Conservation (phyloP, 1,139 yeast genomes). For the Petasospora rhodanensis region DNA sequence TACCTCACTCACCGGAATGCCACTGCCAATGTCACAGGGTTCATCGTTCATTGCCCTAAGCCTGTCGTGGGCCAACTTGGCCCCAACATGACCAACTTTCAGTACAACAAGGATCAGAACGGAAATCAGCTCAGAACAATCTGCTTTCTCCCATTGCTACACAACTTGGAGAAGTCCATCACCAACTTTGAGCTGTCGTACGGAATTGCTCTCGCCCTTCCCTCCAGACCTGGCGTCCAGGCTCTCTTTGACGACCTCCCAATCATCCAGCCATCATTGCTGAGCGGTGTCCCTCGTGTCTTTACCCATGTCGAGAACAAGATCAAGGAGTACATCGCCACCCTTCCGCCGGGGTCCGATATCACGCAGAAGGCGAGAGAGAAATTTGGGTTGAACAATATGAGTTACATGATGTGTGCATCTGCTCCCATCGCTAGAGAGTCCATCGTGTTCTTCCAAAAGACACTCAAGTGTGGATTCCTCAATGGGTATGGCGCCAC, state of each 20-base stretch:
- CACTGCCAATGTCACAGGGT: constrained; percentile 35
- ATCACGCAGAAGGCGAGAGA: constrained; percentile 42
- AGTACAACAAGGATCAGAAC: constrained; percentile 15
- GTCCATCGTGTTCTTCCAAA: constrained; percentile 41
- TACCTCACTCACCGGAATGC: constrained; percentile 40
- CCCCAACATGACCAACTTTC: constrained; percentile 12
- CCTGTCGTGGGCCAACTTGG: constrained; percentile 21
- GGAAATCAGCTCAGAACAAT: constrained; percentile 21
- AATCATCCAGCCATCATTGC: constrained; percentile 37
- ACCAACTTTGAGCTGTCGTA: constrained; percentile 22
- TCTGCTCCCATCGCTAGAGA: constrained; percentile 50
- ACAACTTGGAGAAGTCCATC: constrained; percentile 38
- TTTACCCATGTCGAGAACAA: constrained; percentile 44
- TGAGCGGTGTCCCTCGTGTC: constrained; percentile 49
- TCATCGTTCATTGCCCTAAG: constrained; percentile 25
- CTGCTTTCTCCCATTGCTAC: constrained; percentile 44
- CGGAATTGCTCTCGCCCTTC: constrained; percentile 30
- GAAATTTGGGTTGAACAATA: constrained; percentile 50
- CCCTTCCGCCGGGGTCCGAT: constrained; percentile 7
- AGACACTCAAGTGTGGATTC: constrained; percentile 42
- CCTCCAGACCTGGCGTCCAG: constrained; percentile 27
- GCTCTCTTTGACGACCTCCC: constrained; percentile 39
- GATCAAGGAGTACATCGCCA: constrained; percentile 25
- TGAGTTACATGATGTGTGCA: constrained; percentile 36
- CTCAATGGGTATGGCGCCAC: constrained; percentile 51